A percentile compares a stretch with the other conserved stretches of the same genome.
Conservation (phyloP, 352 stramenopile species). For the Pythium dissimile region DNA sequence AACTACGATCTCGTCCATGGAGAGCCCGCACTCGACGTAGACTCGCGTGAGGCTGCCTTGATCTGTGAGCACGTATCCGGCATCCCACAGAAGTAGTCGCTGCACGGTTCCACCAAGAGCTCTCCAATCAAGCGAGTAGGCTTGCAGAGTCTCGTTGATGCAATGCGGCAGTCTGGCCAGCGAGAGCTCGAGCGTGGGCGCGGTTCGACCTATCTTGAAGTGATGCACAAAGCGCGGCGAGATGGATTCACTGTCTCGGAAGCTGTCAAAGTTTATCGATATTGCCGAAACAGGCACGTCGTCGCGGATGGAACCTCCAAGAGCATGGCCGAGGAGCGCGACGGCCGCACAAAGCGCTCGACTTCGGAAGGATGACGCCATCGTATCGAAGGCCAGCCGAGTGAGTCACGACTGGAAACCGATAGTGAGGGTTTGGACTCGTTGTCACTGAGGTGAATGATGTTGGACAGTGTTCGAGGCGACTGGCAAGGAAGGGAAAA, state of each 20-base stretch:
- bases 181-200: slow-evolving; percentile 19
- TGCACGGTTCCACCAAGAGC: slow-evolving; percentile 44
- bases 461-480: too few species aligned
- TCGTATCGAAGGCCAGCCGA: too few species aligned
- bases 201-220: slow-evolving; percentile 27
- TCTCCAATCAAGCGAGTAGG: slow-evolving; percentile 27
- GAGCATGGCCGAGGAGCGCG: neutral
- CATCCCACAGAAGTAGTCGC: slow-evolving; percentile 54
- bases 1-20: slow-evolving; percentile 45
- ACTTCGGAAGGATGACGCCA: neutral
- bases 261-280: neutral
- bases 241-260: neutral
- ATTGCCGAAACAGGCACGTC: neutral
- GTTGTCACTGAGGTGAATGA: too few species aligned
- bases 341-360: neutral
- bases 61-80: slow-evolving; percentile 32
- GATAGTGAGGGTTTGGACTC: too few species aligned
- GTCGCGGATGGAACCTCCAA: neutral
- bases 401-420: too few species aligned
- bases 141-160: slow-evolving; percentile 26
- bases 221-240: slow-evolving; percentile 17
- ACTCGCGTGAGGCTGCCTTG: slow-evolving; percentile 12
- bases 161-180: slow-evolving; percentile 19
- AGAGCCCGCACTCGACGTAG: slow-evolving; percentile 34
- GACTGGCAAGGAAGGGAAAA: neutral